Percentiles rank a stretch among this genome's conserved stretches.
These are phyloP conservation scores for Kickxella alabastrina DNA, from an alignment of 192 early-diverging fungal species.

Conservation along the genomic window DNA sequence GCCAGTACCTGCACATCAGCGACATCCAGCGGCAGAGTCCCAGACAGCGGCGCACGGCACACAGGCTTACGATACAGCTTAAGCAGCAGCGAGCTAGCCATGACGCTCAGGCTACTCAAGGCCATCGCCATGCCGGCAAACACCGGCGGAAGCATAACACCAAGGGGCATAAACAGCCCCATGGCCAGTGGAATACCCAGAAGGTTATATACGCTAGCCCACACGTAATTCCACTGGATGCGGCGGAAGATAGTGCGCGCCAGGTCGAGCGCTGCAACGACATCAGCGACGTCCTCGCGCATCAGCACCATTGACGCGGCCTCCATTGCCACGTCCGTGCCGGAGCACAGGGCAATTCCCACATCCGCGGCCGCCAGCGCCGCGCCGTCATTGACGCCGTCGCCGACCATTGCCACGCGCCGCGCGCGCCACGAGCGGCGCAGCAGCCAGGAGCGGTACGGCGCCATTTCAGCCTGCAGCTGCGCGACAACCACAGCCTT, in stretches of 20 bases:
- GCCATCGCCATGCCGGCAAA: slow-evolving; percentile 94
- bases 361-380: slow-evolving; percentile 81
- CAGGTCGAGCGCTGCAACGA: slow-evolving; percentile 83
- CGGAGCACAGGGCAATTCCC: slow-evolving; percentile 84
- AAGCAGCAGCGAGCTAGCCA: slow-evolving; percentile 80
- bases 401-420: slow-evolving; percentile 87
- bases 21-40: slow-evolving; percentile 13
- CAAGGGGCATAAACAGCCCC: slow-evolving; percentile 86
- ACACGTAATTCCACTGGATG: slow-evolving; percentile 82
- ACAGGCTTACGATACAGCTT: slow-evolving; percentile 59
- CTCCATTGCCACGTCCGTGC: slow-evolving; percentile 94
- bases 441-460: slow-evolving; percentile 5
- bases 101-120: slow-evolving; percentile 86
- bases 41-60: slow-evolving; percentile 27
- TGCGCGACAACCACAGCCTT: slow-evolving; percentile 74
- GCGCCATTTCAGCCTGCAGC: slow-evolving; percentile 58
- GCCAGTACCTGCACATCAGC: slow-evolving; percentile 26
- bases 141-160: slow-evolving; percentile 82
- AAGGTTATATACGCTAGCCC: slow-evolving; percentile 88
- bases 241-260: slow-evolving; percentile 77
- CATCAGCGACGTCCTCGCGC: slow-evolving; percentile 80
- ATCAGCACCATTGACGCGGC: slow-evolving; percentile 91
- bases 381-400: slow-evolving; percentile 95
- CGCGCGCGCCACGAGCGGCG: slow-evolving; percentile 2
- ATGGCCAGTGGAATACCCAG: slow-evolving; percentile 90